Evolutionary conservation across 768 basidiomycete species (phyloP), one percentile per base, ranked within the genome.

Genomic region (Suillus occidentalis): DNA sequence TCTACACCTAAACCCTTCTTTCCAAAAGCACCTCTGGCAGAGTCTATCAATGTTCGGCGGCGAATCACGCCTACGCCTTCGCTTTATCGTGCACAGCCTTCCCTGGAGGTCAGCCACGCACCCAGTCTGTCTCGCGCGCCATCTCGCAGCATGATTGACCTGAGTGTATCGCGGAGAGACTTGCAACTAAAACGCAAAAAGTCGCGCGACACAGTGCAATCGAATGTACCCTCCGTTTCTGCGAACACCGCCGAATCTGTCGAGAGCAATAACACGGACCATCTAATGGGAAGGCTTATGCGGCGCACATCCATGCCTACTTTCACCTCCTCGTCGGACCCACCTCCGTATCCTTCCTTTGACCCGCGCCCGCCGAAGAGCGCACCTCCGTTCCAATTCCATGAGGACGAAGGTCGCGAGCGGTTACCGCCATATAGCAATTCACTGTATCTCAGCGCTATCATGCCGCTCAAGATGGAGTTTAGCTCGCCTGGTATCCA

Each of bases 391-490:
- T 60, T 69, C 67, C 65, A 20, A 69, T 85, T 86, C 1, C 80
- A 82, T 12, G 90, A 91, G n/a, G 66, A 61, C 20, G 97, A 97
- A 73, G 97, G 94, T 10, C 77, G 70, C 56, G 97, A 99, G 76
- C 75, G 75, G 45, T 83, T 99, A 1, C 97, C 97, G 0, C 49
- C 74, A 6, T 99, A 99, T 75, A 85, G 84, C 66, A 98, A 97
- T 77, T 78, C 82, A 18, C 85, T 99, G 20, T 89, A 92, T 71
- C 86, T 98, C 70, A 84, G 86, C 42, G 93, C 89, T 4, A 83
- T 89, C 62, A 85, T 99, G 80, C 90, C 91, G 1, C 87, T 92
- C 56, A 99, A 99, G 82, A 86, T 95, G 88, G 97, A 99, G 81
- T 99, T 99, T 73, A 80, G 78, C 5, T 77, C 83, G 13, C 94